Percentiles rank a stretch among this genome's conserved stretches.
phyloP scores from a whole-genome alignment of 148 eudicot species.

The Simmondsia chinensis region DNA sequence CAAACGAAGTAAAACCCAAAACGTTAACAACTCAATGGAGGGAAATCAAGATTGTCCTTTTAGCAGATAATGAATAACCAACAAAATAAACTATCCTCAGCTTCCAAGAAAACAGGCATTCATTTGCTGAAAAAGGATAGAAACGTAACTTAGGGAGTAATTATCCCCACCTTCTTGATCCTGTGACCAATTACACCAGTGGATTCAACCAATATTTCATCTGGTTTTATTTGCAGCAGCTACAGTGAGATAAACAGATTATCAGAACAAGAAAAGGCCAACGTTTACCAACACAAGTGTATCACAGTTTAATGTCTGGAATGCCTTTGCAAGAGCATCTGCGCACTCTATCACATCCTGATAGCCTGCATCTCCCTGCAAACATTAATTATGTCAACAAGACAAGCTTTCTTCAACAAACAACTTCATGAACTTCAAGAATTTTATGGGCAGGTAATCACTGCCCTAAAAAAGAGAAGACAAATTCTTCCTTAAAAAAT shows the following conservation, averaged over 20 bases:
- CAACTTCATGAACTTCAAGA: not conserved
- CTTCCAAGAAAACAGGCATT: no score
- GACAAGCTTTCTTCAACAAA: not conserved
- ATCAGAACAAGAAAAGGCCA: not conserved
- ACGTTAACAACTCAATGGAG: no score
- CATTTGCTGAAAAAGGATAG: no score
- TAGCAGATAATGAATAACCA: no score
- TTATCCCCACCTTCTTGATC: conserved; percentile 75
- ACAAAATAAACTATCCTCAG: no score
- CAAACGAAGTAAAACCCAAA: conserved; percentile 8
- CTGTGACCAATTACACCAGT: conserved; percentile 98
- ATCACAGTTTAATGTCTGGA: not conserved
- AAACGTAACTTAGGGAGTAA: no score
- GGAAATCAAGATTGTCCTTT: no score
- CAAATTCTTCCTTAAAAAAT: not conserved
- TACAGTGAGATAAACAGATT: conserved; percentile 14
- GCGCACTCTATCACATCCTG: conserved; percentile 87
- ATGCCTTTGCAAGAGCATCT: conserved; percentile 69
- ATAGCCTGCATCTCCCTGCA: conserved; percentile 93
- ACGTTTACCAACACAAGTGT: conserved; percentile 1
- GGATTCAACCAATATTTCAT: conserved; percentile 83
- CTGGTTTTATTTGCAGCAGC: conserved; percentile 60
- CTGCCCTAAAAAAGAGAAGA: not conserved
- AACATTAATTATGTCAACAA: conserved; percentile 1
- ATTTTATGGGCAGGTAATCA: not conserved